A percentile compares a stretch with the other conserved stretches of the same genome.
Conservation (phyloP, 225 moss, liverwort and hornwort genomes). For the Anthoceros angustus region DNA sequence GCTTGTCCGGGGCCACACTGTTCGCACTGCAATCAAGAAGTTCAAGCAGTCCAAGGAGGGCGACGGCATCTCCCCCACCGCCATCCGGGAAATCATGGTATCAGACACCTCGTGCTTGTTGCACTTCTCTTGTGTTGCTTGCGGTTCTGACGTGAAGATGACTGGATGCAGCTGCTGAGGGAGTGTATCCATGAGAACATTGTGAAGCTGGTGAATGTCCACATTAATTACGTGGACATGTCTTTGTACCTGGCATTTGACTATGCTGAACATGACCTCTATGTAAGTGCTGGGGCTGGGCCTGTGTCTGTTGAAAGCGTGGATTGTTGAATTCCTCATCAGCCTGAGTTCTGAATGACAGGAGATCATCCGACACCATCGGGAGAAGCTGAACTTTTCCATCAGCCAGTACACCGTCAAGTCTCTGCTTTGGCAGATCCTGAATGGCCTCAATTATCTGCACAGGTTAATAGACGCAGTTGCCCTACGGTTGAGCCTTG, state of each 20-base stretch:
- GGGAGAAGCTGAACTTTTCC: constrained; percentile 73
- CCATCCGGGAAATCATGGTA: constrained; percentile 88
- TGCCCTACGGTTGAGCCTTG: neutral
- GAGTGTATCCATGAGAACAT: constrained; percentile 97
- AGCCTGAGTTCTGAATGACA: neutral
- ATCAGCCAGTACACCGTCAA: constrained; percentile 92
- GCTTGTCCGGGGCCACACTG: constrained; percentile 40
- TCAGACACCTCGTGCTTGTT: neutral
- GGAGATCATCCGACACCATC: constrained; percentile 89
- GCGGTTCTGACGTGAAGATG: neutral
- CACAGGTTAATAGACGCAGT: constrained; percentile 20
- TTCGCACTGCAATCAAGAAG: constrained; percentile 91
- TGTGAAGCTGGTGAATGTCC: constrained; percentile 87
- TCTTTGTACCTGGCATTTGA: constrained; percentile 91
- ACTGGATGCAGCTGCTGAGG: constrained; percentile 25
- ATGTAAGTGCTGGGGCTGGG: constrained; percentile 8
- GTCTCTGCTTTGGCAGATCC: constrained; percentile 90
- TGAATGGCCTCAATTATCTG: constrained; percentile 90
- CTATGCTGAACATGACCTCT: constrained; percentile 93
- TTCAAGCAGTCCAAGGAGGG: constrained; percentile 99
- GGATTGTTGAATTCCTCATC: neutral
- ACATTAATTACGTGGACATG: constrained; percentile 95
- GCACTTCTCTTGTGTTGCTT: neutral
- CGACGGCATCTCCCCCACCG: constrained; percentile 94
- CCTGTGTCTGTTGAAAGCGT: no score